Base-by-base conservation (phyloP, 2,329 filamentous ascomycete genomes). In the Phialophora verrucosa region DNA sequence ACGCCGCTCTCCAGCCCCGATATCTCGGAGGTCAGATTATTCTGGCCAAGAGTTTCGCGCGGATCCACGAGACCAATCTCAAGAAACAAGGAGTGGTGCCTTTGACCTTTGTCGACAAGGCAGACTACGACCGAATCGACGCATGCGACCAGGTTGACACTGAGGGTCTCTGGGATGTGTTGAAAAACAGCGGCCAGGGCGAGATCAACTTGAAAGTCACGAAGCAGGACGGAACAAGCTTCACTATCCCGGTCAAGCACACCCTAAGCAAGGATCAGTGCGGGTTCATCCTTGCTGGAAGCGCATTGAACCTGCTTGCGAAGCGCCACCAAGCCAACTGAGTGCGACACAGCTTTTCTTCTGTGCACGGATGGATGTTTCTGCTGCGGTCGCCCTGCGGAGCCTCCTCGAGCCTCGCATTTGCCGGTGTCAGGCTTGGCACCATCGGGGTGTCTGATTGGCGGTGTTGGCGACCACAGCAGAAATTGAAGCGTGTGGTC, bases 21-120 rank as follows among this genome's bases (percentile, higher is more conserved):
- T 96, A 93, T 80, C 88, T 97, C 1, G 93, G 93, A 66, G 92
- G 91, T 23, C 86, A 91, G 58, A 84, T 96, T 75, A 92, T 97
- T 65, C 85, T 96, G 20, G 85, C 90, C 64, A 97, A 97, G 83
- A 91, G 87, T 44, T 96, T 97, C 76, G 93, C 93, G 0, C 89
- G 93, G 61, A 97, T 97, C 76, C 93, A 97, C 82, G 93, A 97
- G 84, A 96, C 93, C 32, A 97, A 97, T 78, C 82, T 97, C 72
- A 97, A 97, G 88, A 97, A 97, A 83, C 95, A 99, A 82, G 95
- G 95, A 69, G 91, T 99, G 38, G 92, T 99, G 53, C 95, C 95
- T 1, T 83, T 99, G 74, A 97, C 92, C 0, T 97, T 99, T 76
- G 91, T 83, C 54, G 85, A 97, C 78, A 93, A 96, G 80, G 85